Evolutionary conservation across 1,139 yeast species (phyloP), one percentile per base, ranked within the genome.

Genomic region (Kurtzmaniella quercitrusa): DNA sequence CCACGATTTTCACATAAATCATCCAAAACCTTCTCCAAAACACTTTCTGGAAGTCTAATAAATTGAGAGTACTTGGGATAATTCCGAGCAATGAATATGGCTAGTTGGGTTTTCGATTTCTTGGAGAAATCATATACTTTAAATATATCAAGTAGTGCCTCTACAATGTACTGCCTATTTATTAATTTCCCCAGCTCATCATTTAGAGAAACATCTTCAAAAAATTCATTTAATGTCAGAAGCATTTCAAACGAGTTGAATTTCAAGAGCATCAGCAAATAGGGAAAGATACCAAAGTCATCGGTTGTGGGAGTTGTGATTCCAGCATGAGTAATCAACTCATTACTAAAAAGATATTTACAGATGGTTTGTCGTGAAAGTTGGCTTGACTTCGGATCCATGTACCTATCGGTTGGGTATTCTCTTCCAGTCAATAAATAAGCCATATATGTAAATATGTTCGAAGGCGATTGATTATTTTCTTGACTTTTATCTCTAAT

Each of bases 1-100:
- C 66, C 66, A 2, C 62, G 57, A 47, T 63, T 68, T n/a, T 65
- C 54, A 50, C 90, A 81, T 29, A 88, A 64, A 11, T 63, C 65
- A 3, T 70, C 65, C 19, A 86, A 64, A 4, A 85, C 66, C 7
- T 62, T 58, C 3, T 73, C 69, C 37, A 85, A 58, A 1, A 68
- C 63, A 3, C 80, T 70, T 42, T 84, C 91, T 0, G 91, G 78
- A 2, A 89, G 63, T 37, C 87, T 68, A 12, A 90, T 72, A 50
- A 85, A 89, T 59, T 90, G 96, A 2, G 80, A 70, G 57, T 85
- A 90, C 58, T 89, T 89, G 2, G 96, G 82, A 49, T 82, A 80
- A 56, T 86, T 88, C 43, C 91, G 59, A 0, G 89, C 86, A 25
- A 90, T 65, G 54, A 90, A 90, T 6, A 87, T 75, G 14, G 86